Base-by-base conservation (phyloP, 306 rosid genomes). In the Dryas alaskensis region DNA sequence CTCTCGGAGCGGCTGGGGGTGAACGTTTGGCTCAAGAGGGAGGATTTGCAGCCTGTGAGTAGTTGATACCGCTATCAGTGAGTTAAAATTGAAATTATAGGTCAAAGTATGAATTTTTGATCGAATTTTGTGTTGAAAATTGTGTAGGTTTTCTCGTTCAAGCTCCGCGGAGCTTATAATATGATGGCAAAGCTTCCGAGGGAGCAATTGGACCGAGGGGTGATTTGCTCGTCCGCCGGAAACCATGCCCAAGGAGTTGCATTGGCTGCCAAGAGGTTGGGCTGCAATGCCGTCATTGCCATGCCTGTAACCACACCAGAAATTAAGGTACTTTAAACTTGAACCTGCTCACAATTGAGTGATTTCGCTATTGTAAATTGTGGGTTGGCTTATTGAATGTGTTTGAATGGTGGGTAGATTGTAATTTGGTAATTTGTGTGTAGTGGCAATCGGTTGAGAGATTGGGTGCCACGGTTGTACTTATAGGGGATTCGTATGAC, bases 181-280 rank as follows among this genome's bases (percentile, higher is more conserved):
- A 92, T 92, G 99, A 94, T 92, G 99, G 99, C 87, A 44, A 94
- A 90, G 79, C 88, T 94, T 73, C 67, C 92, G 0, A 69, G 48
- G 51, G 96, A 94, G 37, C 84, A 77, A 76, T 82, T 94, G 85
- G 88, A 84, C 25, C 86, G 70, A 60, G 99, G 99, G 80, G 96
- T 92, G 65, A 89, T 94, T 52, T 94, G 99, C 80, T 94, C 99
- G 12, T 94, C 98, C 7, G 99, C 99, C 40, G 99, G 99, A 75
- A 94, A 94, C 78, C 99, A 94, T 80, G 99, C 99, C 12, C 99
- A 94, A 76, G 99, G 99, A 62, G 97, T 92, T 81, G 99, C 99
- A 40, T 84, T 90, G 67, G 73, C 99, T 66, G 93, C 99, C 60
- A 89, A 88, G 92, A 86, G 53, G 75, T 77, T 92, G 72, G 85